phyloP scores from a whole-genome alignment of 108 stramenopile genomes.

The Mediolabrus comicus region DNA sequence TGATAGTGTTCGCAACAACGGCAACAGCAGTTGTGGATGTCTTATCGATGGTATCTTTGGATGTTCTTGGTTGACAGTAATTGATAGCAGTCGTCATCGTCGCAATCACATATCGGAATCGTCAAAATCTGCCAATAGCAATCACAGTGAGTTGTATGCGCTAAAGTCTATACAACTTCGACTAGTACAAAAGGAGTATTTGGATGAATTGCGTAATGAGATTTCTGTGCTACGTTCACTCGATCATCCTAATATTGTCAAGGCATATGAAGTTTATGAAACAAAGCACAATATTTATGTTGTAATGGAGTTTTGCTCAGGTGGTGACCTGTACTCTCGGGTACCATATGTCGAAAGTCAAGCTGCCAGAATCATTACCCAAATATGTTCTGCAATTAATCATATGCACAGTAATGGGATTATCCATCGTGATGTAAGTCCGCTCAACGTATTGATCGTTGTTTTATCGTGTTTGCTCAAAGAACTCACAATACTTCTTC shows the following conservation, averaged over 20 bases:
- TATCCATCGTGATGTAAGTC: slow-evolving; percentile 89
- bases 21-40: slow-evolving; percentile 7
- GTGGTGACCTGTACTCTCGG: slow-evolving; percentile 85
- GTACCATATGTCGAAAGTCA: slow-evolving; percentile 82
- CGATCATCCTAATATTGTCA: slow-evolving; percentile 96
- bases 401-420: slow-evolving; percentile 81
- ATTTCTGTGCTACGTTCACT: slow-evolving; percentile 76
- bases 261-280: slow-evolving; percentile 82
- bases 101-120: neutral
- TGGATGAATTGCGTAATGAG: slow-evolving; percentile 89
- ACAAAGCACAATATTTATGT: slow-evolving; percentile 69
- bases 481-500: neutral
- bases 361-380: slow-evolving; percentile 53
- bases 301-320: slow-evolving; percentile 77
- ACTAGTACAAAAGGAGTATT: slow-evolving; percentile 52
- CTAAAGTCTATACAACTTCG: slow-evolving; percentile 66
- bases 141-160: slow-evolving; percentile 53
- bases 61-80: slow-evolving; percentile 5
- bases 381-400: slow-evolving; percentile 67
- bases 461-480: neutral
- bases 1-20: neutral
- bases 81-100: neutral
- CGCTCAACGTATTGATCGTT: neutral
- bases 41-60: slow-evolving; percentile 10
- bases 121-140: neutral